Conservation (phyloP, 345 rosid species). For the Lepidium aucheri region DNA sequence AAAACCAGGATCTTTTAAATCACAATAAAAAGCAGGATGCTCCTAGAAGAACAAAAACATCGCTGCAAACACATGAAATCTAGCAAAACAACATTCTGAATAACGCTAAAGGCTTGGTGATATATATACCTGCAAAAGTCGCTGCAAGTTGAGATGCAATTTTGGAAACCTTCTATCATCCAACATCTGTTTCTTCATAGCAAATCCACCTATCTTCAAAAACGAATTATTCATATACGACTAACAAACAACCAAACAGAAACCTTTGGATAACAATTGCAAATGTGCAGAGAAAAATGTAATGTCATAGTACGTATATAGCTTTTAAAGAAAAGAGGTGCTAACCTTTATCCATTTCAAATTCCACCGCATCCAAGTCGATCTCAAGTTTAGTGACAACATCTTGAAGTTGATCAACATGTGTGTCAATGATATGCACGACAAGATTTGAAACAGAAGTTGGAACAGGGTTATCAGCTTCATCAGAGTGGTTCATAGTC, state of each 20-base stretch:
- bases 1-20: background rate
- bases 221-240: background rate
- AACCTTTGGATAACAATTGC: background rate
- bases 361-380: slow-evolving; percentile 79
- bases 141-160: slow-evolving; percentile 90
- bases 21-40: background rate
- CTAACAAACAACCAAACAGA: background rate
- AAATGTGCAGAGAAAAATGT: background rate
- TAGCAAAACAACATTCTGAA: background rate
- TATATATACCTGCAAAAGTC: slow-evolving; percentile 70
- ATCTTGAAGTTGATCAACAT: slow-evolving; percentile 93
- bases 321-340: slow-evolving; percentile 1
- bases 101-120: background rate
- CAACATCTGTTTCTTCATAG: slow-evolving; percentile 83
- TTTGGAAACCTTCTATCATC: slow-evolving; percentile 91
- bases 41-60: background rate
- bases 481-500: slow-evolving; percentile 98
- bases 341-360: slow-evolving; percentile 88
- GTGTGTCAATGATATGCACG: slow-evolving; percentile 81
- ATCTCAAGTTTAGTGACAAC: slow-evolving; percentile 82
- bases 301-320: background rate
- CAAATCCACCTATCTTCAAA: slow-evolving; percentile 57
- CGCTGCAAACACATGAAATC: slow-evolving; percentile 44
- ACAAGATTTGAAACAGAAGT: slow-evolving; percentile 77
- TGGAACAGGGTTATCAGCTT: slow-evolving; percentile 97